These are phyloP conservation scores for Aegilops umbellulata DNA, from an alignment of 176 grass and related monocot genomes.

Conservation along the genomic window DNA sequence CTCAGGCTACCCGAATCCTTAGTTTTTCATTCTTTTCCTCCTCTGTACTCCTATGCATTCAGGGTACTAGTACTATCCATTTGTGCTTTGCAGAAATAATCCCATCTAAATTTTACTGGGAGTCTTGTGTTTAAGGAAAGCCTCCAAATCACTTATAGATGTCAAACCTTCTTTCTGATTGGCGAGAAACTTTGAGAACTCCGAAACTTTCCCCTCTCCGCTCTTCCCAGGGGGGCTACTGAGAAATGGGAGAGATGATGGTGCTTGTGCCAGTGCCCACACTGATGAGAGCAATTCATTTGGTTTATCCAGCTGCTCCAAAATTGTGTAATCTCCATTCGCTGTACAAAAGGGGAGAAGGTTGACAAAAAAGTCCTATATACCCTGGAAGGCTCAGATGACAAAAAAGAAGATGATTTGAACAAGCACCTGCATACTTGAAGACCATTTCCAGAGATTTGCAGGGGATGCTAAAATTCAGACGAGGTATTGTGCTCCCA, in stretches of 20 bases:
- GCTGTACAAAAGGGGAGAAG: conserved; percentile 35
- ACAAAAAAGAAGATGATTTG: neutral
- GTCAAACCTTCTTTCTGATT: conserved; percentile 46
- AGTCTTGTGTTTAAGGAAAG: conserved; percentile 43
- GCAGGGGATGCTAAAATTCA: conserved; percentile 95
- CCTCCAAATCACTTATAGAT: conserved; percentile 39
- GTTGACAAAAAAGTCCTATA: neutral
- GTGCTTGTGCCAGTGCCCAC: conserved; percentile 74
- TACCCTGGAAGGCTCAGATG: neutral
- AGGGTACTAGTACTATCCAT: neutral
- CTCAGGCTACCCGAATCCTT: neutral
- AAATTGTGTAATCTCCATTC: conserved; percentile 38
- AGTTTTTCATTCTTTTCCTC: neutral
- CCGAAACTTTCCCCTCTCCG: conserved; percentile 38
- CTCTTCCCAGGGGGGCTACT: conserved; percentile 11
- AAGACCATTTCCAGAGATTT: conserved; percentile 66
- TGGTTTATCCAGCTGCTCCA: conserved; percentile 69
- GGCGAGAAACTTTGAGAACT: conserved; percentile 70
- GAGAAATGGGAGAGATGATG: conserved; percentile 35
- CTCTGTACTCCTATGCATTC: neutral
- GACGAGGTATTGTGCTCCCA: conserved; percentile 81
- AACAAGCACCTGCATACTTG: conserved; percentile 64
- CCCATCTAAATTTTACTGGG: conserved; percentile 65
- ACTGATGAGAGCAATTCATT: conserved; percentile 69
- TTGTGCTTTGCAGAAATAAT: neutral